Conservation (phyloP, 768 basidiomycete genomes). For the Tricholoma sp. region DNA sequence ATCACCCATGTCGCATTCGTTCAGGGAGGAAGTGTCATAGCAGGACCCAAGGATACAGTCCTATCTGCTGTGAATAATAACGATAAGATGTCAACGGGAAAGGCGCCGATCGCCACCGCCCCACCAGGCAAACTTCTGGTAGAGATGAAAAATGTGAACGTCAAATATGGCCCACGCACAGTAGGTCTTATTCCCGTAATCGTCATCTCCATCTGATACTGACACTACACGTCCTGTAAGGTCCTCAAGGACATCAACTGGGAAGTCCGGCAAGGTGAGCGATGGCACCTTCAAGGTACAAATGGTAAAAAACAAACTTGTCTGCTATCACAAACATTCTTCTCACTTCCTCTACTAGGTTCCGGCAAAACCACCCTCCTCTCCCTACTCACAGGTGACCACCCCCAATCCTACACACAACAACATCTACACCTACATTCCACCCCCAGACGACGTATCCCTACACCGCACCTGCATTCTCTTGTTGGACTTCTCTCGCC, state of each 20-base stretch:
- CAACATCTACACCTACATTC: constrained; percentile 34
- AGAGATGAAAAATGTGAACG: constrained; percentile 59
- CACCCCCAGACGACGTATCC: constrained; percentile 53
- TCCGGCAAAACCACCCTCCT: constrained; percentile 95
- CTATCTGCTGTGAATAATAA: constrained; percentile 13
- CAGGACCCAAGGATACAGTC: constrained; percentile 48
- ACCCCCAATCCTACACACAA: constrained; percentile 91
- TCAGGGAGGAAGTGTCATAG: constrained; percentile 39
- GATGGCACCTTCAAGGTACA: constrained; percentile 86
- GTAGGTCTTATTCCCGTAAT: constrained; percentile 26
- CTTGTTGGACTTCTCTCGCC: constrained; percentile 81
- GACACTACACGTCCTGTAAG: constrained; percentile 27
- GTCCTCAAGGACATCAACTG: constrained; percentile 76
- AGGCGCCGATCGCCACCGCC: background rate
- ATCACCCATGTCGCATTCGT: constrained; percentile 64
- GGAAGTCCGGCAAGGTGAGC: constrained; percentile 75
- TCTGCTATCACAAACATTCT: background rate
- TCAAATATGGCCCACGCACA: constrained; percentile 64
- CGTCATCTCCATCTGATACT: background rate
- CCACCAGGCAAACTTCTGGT: constrained; percentile 35
- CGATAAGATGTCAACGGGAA: background rate
- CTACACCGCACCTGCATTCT: constrained; percentile 63
- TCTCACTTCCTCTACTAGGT: constrained; percentile 39
- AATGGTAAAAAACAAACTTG: constrained; percentile 55
- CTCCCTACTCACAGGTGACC: constrained; percentile 87